Base-by-base conservation (phyloP, 1,284 basidiomycete genomes). In the Malassezia brasiliensis region DNA sequence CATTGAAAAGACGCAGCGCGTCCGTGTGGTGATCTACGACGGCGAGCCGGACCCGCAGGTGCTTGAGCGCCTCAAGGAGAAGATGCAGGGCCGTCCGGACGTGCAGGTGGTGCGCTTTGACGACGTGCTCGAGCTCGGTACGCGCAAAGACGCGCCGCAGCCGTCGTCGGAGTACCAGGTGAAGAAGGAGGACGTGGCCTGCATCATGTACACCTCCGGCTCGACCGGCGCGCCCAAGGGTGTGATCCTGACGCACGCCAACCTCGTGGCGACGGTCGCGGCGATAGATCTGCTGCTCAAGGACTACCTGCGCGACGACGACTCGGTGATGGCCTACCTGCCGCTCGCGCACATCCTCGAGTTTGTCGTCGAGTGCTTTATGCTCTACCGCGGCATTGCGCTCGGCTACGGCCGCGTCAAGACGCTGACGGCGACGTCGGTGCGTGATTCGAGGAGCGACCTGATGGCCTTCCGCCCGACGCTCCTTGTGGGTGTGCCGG, bases 131-230 rank as follows among this genome's bases (percentile, higher is more conserved):
- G 12, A 79, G 15, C 81, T 85, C 0, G 86, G 72, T 20, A 30
- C 22, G 8, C 31, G 35, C 28, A 8, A 45, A 22, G 14, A 8
- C n/a, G 17, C 34, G 5, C 12, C 11, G 11, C 10, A n/a, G n/a
- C n/a, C n/a, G n/a, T n/a, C n/a, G n/a, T n/a, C n/a, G n/a, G n/a
- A n/a, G n/a, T 64, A 63, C 25, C 47, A 65, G 45, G 61, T 65
- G 40, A 62, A 61, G 36, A 41, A 59, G 15, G 61, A 68, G 15
- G 72, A 75, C 41, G 77, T 85, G 5, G 87, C 86, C 20, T 88
- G 89, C 74, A 91, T 94, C 78, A 96, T 96, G 91, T 96, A 96
- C 80, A 96, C 91, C 20, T 85, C 83, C 59, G 89, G 90, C n/a
- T 86, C 84, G 53, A 93, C 90, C 0, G 91, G 91, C 25, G 79